A percentile compares a stretch with the other conserved stretches of the same genome.
Evolutionary conservation across 345 rosid genomes (phyloP).

Genomic region (Eucalyptus curtisii): DNA sequence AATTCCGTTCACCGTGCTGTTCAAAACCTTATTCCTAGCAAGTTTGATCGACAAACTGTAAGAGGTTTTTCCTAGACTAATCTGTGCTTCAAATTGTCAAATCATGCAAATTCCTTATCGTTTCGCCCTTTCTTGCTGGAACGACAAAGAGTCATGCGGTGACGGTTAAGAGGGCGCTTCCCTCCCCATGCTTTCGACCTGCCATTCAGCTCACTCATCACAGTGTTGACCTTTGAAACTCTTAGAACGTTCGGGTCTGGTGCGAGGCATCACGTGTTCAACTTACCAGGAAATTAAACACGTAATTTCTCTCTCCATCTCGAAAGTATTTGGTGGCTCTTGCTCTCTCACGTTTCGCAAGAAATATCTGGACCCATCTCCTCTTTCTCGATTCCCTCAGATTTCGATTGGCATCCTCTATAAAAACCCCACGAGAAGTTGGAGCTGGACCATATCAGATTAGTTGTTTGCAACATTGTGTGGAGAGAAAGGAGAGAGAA

Average conservation of each 20-base stretch:
- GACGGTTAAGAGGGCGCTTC: not conserved
- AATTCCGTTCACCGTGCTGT: not conserved
- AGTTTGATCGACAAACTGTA: not conserved
- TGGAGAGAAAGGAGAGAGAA: not conserved
- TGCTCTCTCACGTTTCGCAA: not conserved
- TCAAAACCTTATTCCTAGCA: not conserved
- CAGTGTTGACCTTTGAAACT: not conserved
- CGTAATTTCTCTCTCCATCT: not conserved
- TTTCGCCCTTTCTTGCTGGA: too few relatives aligned
- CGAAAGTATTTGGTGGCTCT: not conserved
- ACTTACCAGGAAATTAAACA: not conserved
- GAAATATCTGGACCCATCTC: not conserved
- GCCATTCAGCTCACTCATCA: constrained; percentile 1
- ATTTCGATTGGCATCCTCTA: not conserved
- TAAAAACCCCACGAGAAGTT: not conserved
- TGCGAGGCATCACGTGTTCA: constrained; percentile 1
- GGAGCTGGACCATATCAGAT: not conserved
- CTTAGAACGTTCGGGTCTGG: not conserved
- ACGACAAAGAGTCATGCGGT: too few relatives aligned
- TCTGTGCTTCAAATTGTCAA: not conserved
- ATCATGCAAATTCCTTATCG: not conserved
- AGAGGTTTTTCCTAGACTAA: too few relatives aligned
- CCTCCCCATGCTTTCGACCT: not conserved
- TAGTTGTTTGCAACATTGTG: not conserved
- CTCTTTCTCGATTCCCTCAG: not conserved